Evolutionary conservation across 805 yeast genomes (phyloP), one percentile per base, ranked within the genome.

Genomic region (Metschnikowia matae): DNA sequence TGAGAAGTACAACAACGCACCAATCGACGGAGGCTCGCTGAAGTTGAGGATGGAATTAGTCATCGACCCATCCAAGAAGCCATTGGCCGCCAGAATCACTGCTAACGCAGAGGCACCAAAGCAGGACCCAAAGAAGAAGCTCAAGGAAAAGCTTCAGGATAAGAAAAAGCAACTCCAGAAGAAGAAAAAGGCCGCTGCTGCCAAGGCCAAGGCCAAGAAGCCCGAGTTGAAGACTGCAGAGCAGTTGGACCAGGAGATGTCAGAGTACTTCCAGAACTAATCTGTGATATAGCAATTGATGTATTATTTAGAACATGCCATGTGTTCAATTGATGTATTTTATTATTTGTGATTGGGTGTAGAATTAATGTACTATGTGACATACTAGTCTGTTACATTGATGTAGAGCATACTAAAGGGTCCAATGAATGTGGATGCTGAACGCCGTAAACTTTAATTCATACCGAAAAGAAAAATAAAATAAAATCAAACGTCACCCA

Each of bases 191-290:
- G 66, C 66, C 40, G 46, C 42, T 39, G 46, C 42, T 26, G 67
- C 63, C 18, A 62, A 63, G 48, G 65, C 65, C 53, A 66, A 66
- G 57, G 64, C 70, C 43, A 68, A 67, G 44, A 71, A 70, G 62
- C 76, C 68, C 55, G 69, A 67, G 55, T 75, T 77, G 71, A 90
- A 90, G 80, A 83, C 96, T 48, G 78, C 87, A 56, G 98, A 88
- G 69, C 92, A 94, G 73, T 82, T 92, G 66, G 99, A 94, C 73
- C 96, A 91, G 67, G 98, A 92, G 75, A 92, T 94, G 99, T 87
- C 90, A 55, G 98, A 91, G 67, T 92, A 92, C 75, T 91, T 92
- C 62, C 83, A 82, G 55, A 75, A 58, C 57, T 58, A 52, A 47
- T 33, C 38, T 29, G 29, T 23, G 32, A 6, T 6, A 31, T 41